Evolutionary conservation across 352 stramenopile species (phyloP).

Genomic region (Lagenidium giganteum): DNA sequence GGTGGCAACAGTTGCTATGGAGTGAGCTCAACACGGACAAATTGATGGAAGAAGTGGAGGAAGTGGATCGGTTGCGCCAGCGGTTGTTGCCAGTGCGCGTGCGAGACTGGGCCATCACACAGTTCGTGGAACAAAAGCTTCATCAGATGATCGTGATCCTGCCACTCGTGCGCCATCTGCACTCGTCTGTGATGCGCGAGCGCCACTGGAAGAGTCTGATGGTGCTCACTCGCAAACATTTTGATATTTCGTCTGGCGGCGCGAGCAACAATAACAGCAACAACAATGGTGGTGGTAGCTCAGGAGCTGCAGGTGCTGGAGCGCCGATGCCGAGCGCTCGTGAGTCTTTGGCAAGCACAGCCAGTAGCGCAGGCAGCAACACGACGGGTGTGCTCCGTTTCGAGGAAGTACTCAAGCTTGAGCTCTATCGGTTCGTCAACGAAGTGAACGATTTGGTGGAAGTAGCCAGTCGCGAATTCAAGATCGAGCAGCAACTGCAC

Average conservation of each 20-base stretch:
- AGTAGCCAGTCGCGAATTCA: slow-evolving; percentile 94
- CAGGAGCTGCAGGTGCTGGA: too few species aligned
- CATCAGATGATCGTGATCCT: slow-evolving; percentile 91
- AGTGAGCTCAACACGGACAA: slow-evolving; percentile 84
- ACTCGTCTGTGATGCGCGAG: slow-evolving; percentile 83
- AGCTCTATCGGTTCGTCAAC: slow-evolving; percentile 90
- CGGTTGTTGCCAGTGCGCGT: slow-evolving; percentile 37
- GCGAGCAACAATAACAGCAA: not conserved
- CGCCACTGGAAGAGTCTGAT: slow-evolving; percentile 88
- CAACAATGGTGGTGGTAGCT: too few species aligned
- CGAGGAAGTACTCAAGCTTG: slow-evolving; percentile 89
- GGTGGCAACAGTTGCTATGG: slow-evolving; percentile 89
- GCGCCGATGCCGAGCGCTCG: too few species aligned
- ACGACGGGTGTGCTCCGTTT: slow-evolving; percentile 70
- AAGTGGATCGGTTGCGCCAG: slow-evolving; percentile 42
- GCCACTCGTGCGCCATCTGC: slow-evolving; percentile 85
- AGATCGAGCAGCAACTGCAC: slow-evolving; percentile 94
- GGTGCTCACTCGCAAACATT: slow-evolving; percentile 82
- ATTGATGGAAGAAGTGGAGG: slow-evolving; percentile 89
- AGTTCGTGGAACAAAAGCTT: slow-evolving; percentile 86
- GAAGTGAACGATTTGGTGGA: slow-evolving; percentile 94
- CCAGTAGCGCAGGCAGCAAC: not conserved
- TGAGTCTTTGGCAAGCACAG: not conserved
- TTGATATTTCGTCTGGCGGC: slow-evolving; percentile 36
- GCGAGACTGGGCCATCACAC: slow-evolving; percentile 89